Base-by-base conservation (phyloP, 345 rosid species). In the Populus pruinosa region DNA sequence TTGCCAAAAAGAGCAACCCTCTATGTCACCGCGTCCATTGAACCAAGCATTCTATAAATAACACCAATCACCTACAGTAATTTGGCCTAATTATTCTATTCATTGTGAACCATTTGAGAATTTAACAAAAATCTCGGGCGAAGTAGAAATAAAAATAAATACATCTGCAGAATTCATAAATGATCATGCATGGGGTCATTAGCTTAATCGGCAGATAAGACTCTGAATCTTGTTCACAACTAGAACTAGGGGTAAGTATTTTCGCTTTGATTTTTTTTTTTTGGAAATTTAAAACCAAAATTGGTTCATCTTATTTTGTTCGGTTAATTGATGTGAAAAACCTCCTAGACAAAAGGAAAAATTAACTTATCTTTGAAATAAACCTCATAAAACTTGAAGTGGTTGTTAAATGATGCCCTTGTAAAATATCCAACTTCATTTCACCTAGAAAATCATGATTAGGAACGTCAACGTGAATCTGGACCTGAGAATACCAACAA, bases 361-460 rank as follows among this genome's bases (percentile, higher is more conserved):
- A 31, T 31, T 31, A 31, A 31, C 33, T 2, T 31, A 4, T 31
- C 33, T 33, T 2, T 2, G 35, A 33, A 33, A 33, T 33, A 31
- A 33, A 3, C 35, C 5, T 31, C 33, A 31, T 31, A 31, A 31
- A 33, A 80, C 38, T 83, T 81, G 66, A 82, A 82, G 43, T 73
- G 76, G 76, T 62, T 41, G 86, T 90, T 25, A 82, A 75, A 74
- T 55, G 82, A 81, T 89, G 86, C 68, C 81, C 80, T 79, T 80
- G 85, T 83, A 91, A 78, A 79, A 89, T 89, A 69, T 87, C 84
- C 67, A 83, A 61, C 83, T 93, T 94, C 89, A 80, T 84, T 79
- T 83, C 79, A 75, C 77, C 69, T 33, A 93, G 85, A 75, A 82
- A 81, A 83, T 93, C 94, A 49, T 83, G 62, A 53, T 76, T 67